Conservation (phyloP, 164 flowering plant genomes). For the Euptelea pleiosperma region DNA sequence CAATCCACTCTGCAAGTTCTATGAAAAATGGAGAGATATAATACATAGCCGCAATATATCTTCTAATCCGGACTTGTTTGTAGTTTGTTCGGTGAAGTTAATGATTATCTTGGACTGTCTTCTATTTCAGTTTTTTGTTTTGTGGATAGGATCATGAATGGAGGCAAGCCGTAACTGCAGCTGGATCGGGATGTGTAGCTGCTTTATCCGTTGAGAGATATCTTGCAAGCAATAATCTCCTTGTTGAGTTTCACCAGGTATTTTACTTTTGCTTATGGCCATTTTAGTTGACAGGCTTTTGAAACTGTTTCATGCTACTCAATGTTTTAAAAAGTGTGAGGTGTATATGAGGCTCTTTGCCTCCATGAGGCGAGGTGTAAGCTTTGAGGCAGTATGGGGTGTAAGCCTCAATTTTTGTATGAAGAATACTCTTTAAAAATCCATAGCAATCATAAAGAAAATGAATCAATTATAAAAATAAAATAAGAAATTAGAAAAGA, state of each 20-base stretch:
- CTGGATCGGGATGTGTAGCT: constrained; percentile 98
- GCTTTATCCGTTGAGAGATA: constrained; percentile 97
- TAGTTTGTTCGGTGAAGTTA: background rate
- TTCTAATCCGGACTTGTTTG: background rate
- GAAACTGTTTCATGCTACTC: background rate
- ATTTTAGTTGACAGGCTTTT: background rate
- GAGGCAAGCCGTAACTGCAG: constrained; percentile 99
- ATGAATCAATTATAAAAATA: no score
- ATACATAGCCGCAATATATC: no score
- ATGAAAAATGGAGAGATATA: no score
- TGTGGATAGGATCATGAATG: constrained; percentile 84
- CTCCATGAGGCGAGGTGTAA: no score
- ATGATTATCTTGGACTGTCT: background rate
- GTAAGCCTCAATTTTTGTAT: no score
- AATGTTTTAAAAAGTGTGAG: no score
- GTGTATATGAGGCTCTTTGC: no score
- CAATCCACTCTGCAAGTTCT: no score
- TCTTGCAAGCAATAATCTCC: constrained; percentile 73
- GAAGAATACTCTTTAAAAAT: no score
- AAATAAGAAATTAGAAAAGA: no score
- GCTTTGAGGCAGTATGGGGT: no score
- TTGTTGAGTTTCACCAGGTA: constrained; percentile 98
- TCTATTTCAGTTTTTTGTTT: background rate
- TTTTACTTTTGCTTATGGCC: background rate
- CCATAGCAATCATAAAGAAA: no score